These are phyloP conservation scores for Symbiotaphrina buchneri DNA, from an alignment of 495 filamentous ascomycete genomes.

Conservation along the genomic window DNA sequence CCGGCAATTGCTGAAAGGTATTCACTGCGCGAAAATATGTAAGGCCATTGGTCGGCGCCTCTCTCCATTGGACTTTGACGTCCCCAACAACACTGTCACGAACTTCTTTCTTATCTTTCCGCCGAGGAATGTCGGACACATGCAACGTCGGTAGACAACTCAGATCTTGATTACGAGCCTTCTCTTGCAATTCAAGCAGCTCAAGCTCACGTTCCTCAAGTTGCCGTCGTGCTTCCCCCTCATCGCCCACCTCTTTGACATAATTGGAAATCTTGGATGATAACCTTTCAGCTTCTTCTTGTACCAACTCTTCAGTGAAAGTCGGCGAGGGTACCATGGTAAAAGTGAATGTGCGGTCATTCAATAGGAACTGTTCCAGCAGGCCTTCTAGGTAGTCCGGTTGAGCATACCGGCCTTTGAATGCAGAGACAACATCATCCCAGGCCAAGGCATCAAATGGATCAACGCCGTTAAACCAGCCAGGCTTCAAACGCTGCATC, in stretches of 20 bases:
- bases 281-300: slow-evolving; percentile 55
- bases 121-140: slow-evolving; percentile 67
- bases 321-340: slow-evolving; percentile 73
- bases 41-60: slow-evolving; percentile 81
- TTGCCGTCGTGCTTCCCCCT: slow-evolving; percentile 41
- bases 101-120: slow-evolving; percentile 46
- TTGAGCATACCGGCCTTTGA: slow-evolving; percentile 46
- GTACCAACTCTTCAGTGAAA: slow-evolving; percentile 47
- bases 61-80: slow-evolving; percentile 67
- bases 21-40: slow-evolving; percentile 91
- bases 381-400: slow-evolving; percentile 64
- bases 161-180: slow-evolving; percentile 59
- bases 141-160: slow-evolving; percentile 73
- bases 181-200: slow-evolving; percentile 59
- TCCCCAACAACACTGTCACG: slow-evolving; percentile 41
- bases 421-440: slow-evolving; percentile 66
- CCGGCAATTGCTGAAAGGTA: slow-evolving; percentile 52
- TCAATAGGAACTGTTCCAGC: slow-evolving; percentile 75
- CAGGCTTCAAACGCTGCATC: slow-evolving; percentile 65
- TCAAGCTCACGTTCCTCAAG: slow-evolving; percentile 59
- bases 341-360: slow-evolving; percentile 70
- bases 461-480: slow-evolving; percentile 88
- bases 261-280: slow-evolving; percentile 45
- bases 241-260: slow-evolving; percentile 40
- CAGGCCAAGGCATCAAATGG: slow-evolving; percentile 78